Conservation (phyloP, 1,284 basidiomycete genomes). For the Austroboletus rostrupii region DNA sequence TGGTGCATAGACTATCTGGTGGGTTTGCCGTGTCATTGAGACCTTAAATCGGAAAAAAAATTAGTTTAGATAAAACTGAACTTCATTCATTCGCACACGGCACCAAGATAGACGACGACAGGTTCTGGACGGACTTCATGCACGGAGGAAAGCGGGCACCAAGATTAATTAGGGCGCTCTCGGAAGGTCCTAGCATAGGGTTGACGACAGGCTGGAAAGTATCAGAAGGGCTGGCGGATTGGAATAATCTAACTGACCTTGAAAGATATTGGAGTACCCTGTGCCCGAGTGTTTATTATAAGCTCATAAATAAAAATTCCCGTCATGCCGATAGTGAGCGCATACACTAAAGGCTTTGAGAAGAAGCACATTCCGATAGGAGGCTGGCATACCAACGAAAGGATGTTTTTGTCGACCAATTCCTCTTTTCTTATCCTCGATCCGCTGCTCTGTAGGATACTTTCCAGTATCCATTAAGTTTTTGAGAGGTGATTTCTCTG, state of each 20-base stretch:
- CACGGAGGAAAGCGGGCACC: slow-evolving; percentile 91
- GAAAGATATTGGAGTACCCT: slow-evolving; percentile 78
- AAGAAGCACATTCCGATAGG: background rate
- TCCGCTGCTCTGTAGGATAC: slow-evolving; percentile 76
- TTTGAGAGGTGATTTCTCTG: slow-evolving; percentile 40
- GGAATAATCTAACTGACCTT: slow-evolving; percentile 45
- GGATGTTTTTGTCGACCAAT: slow-evolving; percentile 81
- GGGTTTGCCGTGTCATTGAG: slow-evolving; percentile 77
- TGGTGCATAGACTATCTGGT: slow-evolving; percentile 62
- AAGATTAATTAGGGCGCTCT: slow-evolving; percentile 79
- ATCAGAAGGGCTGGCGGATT: slow-evolving; percentile 1
- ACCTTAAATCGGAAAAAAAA: slow-evolving; percentile 38
- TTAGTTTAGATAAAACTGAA: slow-evolving; percentile 6
- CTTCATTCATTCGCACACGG: slow-evolving; percentile 49
- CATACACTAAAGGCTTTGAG: slow-evolving; percentile 47
- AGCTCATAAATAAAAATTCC: slow-evolving; percentile 77
- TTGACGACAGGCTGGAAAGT: slow-evolving; percentile 68
- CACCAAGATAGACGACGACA: slow-evolving; percentile 59
- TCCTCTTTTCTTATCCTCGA: slow-evolving; percentile 80
- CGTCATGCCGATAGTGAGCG: slow-evolving; percentile 63
- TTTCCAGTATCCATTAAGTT: slow-evolving; percentile 43
- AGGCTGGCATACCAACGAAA: slow-evolving; percentile 51
- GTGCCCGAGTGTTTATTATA: slow-evolving; percentile 65
- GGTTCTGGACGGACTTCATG: slow-evolving; percentile 70
- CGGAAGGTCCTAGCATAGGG: slow-evolving; percentile 89